Evolutionary conservation across 2,329 filamentous ascomycete species (phyloP).

Genomic region (Penicillium sp.): DNA sequence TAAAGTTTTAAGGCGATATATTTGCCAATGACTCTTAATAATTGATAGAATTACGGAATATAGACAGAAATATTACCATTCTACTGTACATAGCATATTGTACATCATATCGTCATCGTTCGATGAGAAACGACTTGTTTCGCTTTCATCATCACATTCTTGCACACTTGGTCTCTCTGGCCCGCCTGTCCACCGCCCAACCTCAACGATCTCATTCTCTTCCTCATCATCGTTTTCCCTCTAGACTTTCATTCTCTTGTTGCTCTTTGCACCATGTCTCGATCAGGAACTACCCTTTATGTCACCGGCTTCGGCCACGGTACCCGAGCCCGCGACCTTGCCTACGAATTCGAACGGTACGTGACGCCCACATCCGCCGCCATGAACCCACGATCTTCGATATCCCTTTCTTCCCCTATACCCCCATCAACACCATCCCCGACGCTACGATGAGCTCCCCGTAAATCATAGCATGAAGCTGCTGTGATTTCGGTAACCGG

Average conservation of each 20-base stretch:
- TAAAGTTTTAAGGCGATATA: not conserved
- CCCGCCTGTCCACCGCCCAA: not conserved
- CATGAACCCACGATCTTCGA: slow-evolving; percentile 38
- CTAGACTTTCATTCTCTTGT: slow-evolving; percentile 3
- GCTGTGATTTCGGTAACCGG: not conserved
- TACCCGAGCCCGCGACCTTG: slow-evolving; percentile 96
- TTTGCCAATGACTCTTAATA: not conserved
- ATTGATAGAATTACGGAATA: no score
- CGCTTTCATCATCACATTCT: slow-evolving; percentile 14
- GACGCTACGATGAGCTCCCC: slow-evolving; percentile 19
- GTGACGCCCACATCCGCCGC: slow-evolving; percentile 59
- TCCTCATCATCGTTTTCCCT: slow-evolving; percentile 2
- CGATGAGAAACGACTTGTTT: not conserved
- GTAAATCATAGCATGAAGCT: slow-evolving; percentile 2
- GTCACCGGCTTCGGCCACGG: slow-evolving; percentile 99
- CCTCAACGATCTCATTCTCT: not conserved
- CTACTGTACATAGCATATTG: no score
- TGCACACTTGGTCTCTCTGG: slow-evolving; percentile 1
- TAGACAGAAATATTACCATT: no score
- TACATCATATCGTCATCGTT: not conserved
- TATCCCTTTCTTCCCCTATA: slow-evolving; percentile 29
- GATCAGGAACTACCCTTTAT: slow-evolving; percentile 90
- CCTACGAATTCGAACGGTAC: slow-evolving; percentile 99
- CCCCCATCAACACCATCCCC: slow-evolving; percentile 35
- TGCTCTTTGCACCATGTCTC: slow-evolving; percentile 68